Conservation (phyloP, 257 asterid species). For the Gynochthodes officinalis region DNA sequence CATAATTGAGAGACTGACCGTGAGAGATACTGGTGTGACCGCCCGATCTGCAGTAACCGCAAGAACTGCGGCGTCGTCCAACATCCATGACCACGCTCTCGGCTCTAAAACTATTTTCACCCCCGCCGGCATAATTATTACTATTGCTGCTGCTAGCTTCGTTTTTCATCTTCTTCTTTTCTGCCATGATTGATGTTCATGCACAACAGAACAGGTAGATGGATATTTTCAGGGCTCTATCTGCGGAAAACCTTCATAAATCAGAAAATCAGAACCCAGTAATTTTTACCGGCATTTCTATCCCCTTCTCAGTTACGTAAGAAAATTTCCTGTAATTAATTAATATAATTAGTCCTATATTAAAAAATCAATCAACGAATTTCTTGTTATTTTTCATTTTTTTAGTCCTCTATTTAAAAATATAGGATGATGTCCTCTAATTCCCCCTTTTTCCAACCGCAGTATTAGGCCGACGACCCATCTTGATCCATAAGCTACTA, state of each 20-base stretch:
- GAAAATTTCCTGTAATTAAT: no score
- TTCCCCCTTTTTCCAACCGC: no score
- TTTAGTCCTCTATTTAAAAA: no score
- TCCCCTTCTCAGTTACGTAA: not conserved
- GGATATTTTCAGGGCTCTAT: not conserved
- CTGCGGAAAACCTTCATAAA: not conserved
- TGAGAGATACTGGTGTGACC: constrained; percentile 61
- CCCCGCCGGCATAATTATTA: constrained; percentile 36
- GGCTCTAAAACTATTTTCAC: constrained; percentile 32
- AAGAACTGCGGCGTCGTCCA: constrained; percentile 73
- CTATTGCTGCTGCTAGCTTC: constrained; percentile 87
- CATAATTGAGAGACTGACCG: constrained; percentile 45
- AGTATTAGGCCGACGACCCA: no score
- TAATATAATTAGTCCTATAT: no score
- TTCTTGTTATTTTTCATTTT: no score
- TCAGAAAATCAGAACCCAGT: not conserved
- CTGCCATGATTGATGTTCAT: constrained; percentile 50
- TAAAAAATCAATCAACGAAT: no score
- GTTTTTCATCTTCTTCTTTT: constrained; percentile 64
- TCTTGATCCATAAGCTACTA: no score
- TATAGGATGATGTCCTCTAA: no score
- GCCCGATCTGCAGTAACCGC: constrained; percentile 92
- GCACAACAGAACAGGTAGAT: not conserved
- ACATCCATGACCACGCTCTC: constrained; percentile 68
- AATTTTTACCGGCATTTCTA: not conserved